Percentiles rank a stretch among this genome's conserved stretches.
These are phyloP conservation scores for Epichloe festucae DNA, from an alignment of 2,329 filamentous ascomycete genomes.

Conservation along the genomic window DNA sequence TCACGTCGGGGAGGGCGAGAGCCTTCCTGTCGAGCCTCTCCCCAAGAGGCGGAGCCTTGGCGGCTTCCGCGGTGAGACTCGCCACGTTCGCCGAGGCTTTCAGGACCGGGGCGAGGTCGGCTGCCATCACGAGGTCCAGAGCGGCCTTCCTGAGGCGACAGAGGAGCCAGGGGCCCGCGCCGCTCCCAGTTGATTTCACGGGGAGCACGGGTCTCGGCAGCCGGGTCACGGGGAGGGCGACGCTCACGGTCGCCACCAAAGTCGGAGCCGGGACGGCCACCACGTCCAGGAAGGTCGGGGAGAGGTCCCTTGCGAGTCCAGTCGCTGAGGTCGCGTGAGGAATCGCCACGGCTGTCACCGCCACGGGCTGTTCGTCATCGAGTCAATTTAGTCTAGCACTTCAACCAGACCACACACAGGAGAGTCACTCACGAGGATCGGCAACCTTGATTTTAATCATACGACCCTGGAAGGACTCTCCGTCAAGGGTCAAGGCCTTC, in stretches of 20 bases:
- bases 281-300: conserved; percentile 50
- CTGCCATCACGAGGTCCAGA: conserved; percentile 41
- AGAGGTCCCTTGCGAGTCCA: conserved; percentile 92
- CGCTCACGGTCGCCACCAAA: conserved; percentile 38
- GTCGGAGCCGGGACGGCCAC: conserved; percentile 33
- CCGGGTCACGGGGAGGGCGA: conserved; percentile 51
- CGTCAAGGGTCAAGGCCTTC: conserved; percentile 74
- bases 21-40: conserved; percentile 60
- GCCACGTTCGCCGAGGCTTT: conserved; percentile 42
- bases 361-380: conserved; percentile 57
- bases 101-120: conserved; percentile 33
- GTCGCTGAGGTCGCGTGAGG: conserved; percentile 66
- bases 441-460: conserved; percentile 90
- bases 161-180: conserved; percentile 76
- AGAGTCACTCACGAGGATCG: conserved; percentile 68
- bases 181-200: conserved; percentile 86
- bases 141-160: conserved; percentile 36
- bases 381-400: not conserved
- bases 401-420: not conserved
- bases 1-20: conserved; percentile 70
- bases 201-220: conserved; percentile 44
- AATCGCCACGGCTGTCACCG: conserved; percentile 48
- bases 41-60: conserved; percentile 64
- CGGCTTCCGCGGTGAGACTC: conserved; percentile 48
- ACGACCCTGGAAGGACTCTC: conserved; percentile 72